Evolutionary conservation across 352 stramenopile genomes (phyloP).

Genomic region (Globisporangium echinulatum): DNA sequence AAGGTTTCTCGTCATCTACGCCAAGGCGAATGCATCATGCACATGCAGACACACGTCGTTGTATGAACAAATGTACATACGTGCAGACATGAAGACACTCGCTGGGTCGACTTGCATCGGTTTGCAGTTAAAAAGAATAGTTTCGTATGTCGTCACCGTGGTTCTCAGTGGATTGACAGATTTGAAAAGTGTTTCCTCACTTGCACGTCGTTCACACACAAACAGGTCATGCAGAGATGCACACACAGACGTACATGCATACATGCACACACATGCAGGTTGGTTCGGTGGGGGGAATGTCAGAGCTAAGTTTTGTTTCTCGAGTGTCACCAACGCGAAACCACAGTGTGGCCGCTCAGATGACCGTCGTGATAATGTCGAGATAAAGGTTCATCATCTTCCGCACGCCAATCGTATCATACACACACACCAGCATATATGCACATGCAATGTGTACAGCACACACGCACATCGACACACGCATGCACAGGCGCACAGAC

Average conservation of each 20-base stretch:
- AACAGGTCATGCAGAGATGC: slow-evolving; percentile 9
- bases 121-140: slow-evolving; percentile 87
- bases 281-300: slow-evolving; percentile 41
- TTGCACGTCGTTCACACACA: slow-evolving; percentile 22
- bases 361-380: slow-evolving; percentile 88
- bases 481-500: neutral
- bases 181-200: slow-evolving; percentile 58
- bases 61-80: slow-evolving; percentile 1
- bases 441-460: neutral
- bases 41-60: neutral
- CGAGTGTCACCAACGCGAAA: slow-evolving; percentile 74
- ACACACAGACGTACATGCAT: slow-evolving; percentile 7
- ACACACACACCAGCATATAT: slow-evolving; percentile 11
- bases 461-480: neutral
- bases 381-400: slow-evolving; percentile 87
- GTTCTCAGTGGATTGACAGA: slow-evolving; percentile 81
- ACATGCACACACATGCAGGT: slow-evolving; percentile 8
- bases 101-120: slow-evolving; percentile 33
- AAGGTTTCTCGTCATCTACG: slow-evolving; percentile 66
- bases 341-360: slow-evolving; percentile 51
- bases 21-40: slow-evolving; percentile 1
- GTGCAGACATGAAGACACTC: neutral
- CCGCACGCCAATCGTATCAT: slow-evolving; percentile 18
- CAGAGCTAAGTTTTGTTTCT: slow-evolving; percentile 81
- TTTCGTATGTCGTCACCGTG: slow-evolving; percentile 71